A percentile compares a stretch with the other conserved stretches of the same genome.
phyloP scores from a whole-genome alignment of 805 yeast genomes.

The Wickerhamomyces hampshirensis region DNA sequence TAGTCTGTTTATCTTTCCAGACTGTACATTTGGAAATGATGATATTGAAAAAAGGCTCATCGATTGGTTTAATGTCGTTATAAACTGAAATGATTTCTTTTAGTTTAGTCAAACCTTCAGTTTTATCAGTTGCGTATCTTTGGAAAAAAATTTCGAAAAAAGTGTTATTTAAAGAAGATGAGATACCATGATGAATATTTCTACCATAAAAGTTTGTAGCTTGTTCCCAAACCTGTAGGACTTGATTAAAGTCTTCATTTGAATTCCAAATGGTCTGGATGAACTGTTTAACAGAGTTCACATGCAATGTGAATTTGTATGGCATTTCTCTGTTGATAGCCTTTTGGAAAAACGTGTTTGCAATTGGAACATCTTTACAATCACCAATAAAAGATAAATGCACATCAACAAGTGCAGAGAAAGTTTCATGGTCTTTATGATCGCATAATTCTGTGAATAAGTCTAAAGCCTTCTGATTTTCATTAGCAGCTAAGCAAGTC shows the following conservation, averaged over 20 bases:
- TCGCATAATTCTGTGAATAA: constrained; percentile 57
- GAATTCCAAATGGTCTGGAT: constrained; percentile 55
- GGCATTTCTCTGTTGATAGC: constrained; percentile 70
- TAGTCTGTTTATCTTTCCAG: constrained; percentile 65
- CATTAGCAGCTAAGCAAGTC: constrained; percentile 62
- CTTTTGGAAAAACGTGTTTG: constrained; percentile 69
- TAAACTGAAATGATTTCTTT: constrained; percentile 53
- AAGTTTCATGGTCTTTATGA: constrained; percentile 37
- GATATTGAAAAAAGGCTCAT: constrained; percentile 80
- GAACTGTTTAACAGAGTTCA: constrained; percentile 64
- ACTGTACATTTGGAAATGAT: constrained; percentile 58
- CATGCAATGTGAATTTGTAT: constrained; percentile 64
- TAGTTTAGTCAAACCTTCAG: constrained; percentile 53
- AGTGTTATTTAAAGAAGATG: constrained; percentile 65
- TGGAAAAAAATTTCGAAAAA: constrained; percentile 67
- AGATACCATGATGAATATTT: constrained; percentile 60
- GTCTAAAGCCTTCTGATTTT: constrained; percentile 59
- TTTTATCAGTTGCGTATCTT: constrained; percentile 41
- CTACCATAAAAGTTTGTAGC: constrained; percentile 55
- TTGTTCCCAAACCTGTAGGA: constrained; percentile 57
- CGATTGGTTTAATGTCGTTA: constrained; percentile 52
- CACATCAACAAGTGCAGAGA: constrained; percentile 60
- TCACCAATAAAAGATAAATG: constrained; percentile 77
- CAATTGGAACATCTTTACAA: constrained; percentile 65
- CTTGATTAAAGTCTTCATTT: constrained; percentile 52